Conservation (phyloP, 768 basidiomycete genomes). For the Boletus coccyginus region DNA sequence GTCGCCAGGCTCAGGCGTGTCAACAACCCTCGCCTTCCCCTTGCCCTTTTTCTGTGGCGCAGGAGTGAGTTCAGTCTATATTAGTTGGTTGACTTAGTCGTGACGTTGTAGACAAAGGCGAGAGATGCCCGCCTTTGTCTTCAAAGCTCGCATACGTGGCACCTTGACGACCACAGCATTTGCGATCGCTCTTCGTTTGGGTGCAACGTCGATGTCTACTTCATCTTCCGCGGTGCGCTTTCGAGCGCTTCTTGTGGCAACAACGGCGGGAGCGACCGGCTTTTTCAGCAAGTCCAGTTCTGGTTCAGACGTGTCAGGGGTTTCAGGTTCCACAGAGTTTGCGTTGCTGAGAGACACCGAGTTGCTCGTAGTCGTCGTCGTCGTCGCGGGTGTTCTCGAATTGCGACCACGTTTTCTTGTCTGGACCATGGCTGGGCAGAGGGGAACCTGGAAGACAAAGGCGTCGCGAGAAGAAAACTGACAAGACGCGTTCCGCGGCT, state of each 20-base stretch:
- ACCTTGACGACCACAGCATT: constrained; percentile 22
- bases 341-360: constrained; percentile 47
- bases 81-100: constrained; percentile 15
- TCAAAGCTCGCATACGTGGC: constrained; percentile 7
- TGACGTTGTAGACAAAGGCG: background rate
- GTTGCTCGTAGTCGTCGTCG: constrained; percentile 34
- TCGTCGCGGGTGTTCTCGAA: constrained; percentile 21
- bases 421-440: constrained; percentile 17
- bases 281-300: constrained; percentile 13
- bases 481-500: constrained; percentile 16
- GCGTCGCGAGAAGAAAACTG: constrained; percentile 17
- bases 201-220: constrained; percentile 19
- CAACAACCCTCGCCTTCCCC: constrained; percentile 24
- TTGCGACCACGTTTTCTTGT: constrained; percentile 18
- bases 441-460: constrained; percentile 7
- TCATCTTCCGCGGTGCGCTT: constrained; percentile 38
- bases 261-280: background rate
- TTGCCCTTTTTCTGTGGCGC: constrained; percentile 24
- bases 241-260: constrained; percentile 13
- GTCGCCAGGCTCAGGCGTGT: constrained; percentile 27
- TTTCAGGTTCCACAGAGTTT: constrained; percentile 45
- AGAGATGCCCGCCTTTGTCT: constrained; percentile 24
- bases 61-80: constrained; percentile 8
- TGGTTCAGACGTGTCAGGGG: constrained; percentile 51
- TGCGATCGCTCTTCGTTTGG: constrained; percentile 36